These are phyloP conservation scores for Pinus albicaulis DNA, from an alignment of 75 land plant species.

Conservation along the genomic window DNA sequence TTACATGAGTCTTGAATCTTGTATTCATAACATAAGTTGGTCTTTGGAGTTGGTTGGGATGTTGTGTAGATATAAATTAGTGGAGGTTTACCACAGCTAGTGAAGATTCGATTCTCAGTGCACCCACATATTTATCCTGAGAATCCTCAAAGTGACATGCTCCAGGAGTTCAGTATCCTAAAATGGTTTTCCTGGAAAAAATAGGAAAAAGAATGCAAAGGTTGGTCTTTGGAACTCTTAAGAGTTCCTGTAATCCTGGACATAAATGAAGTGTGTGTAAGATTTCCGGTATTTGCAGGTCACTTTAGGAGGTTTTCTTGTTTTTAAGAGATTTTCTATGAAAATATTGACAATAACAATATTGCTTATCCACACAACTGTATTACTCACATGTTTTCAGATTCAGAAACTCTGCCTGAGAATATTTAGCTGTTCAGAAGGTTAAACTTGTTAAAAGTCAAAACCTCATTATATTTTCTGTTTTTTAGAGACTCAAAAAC, in stretches of 20 bases:
- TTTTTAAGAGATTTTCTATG: background rate
- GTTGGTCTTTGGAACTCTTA: background rate
- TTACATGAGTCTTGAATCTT: too few relatives aligned
- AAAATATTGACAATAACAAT: constrained; percentile 2
- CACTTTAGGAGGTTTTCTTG: background rate
- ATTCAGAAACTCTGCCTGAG: background rate
- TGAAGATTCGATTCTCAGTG: too few relatives aligned
- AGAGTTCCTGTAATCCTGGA: background rate
- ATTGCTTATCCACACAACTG: background rate
- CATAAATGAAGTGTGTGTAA: background rate
- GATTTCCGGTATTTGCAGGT: background rate
- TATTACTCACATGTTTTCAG: background rate
- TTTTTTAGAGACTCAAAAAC: background rate
- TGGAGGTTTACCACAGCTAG: too few relatives aligned
- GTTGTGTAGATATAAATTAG: too few relatives aligned
- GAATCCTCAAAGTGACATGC: too few relatives aligned
- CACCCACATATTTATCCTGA: too few relatives aligned
- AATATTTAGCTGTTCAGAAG: background rate
- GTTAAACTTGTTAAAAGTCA: background rate
- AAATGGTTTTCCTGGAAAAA: too few relatives aligned
- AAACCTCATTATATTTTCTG: background rate
- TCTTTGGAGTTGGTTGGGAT: too few relatives aligned
- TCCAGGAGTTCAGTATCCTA: too few relatives aligned
- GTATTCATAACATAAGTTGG: too few relatives aligned
- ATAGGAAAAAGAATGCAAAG: background rate